phyloP scores from a whole-genome alignment of 495 filamentous ascomycete species.

The Penicillium goetzii region DNA sequence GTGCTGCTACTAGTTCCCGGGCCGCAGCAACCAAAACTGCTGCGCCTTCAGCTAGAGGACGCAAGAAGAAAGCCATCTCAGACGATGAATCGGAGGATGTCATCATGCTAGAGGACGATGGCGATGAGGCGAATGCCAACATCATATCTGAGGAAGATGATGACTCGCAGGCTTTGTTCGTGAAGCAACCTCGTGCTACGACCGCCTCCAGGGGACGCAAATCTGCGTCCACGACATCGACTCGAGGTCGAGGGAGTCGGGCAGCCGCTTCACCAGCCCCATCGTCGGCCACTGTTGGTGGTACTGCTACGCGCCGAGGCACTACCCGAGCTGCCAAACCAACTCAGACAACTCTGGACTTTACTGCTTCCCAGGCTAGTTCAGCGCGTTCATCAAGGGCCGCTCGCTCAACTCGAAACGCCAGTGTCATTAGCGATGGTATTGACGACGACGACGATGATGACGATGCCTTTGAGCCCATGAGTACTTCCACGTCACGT shows the following conservation, averaged over 20 bases:
- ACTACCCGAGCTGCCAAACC: conserved; percentile 34
- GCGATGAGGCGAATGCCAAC: conserved; percentile 55
- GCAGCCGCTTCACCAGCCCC: conserved; percentile 48
- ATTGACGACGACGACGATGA: conserved; percentile 80
- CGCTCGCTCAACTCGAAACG: conserved; percentile 45
- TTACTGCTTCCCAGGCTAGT: conserved; percentile 61
- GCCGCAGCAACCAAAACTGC: conserved; percentile 42
- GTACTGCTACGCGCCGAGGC: conserved; percentile 40
- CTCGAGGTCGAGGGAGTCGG: conserved; percentile 34
- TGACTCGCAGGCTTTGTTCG: conserved; percentile 56
- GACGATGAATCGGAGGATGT: conserved; percentile 67
- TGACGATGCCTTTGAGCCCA: conserved; percentile 80
- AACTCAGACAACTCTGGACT: conserved; percentile 74
- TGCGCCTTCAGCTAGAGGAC: conserved; percentile 39
- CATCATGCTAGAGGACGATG: conserved; percentile 64
- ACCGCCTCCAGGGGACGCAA: conserved; percentile 32
- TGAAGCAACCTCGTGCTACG: conserved; percentile 53
- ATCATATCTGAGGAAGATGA: conserved; percentile 43
- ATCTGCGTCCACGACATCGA: conserved; percentile 31
- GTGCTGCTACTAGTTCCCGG: conserved; percentile 44
- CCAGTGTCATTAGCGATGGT: conserved; percentile 50
- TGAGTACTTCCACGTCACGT: conserved; percentile 31
- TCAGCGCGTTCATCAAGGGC: conserved; percentile 45
- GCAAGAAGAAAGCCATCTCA: conserved; percentile 54
- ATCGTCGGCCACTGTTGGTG: conserved; percentile 48